Base-by-base conservation (phyloP, 805 yeast species). In the Zygoascus biomembranicola region DNA sequence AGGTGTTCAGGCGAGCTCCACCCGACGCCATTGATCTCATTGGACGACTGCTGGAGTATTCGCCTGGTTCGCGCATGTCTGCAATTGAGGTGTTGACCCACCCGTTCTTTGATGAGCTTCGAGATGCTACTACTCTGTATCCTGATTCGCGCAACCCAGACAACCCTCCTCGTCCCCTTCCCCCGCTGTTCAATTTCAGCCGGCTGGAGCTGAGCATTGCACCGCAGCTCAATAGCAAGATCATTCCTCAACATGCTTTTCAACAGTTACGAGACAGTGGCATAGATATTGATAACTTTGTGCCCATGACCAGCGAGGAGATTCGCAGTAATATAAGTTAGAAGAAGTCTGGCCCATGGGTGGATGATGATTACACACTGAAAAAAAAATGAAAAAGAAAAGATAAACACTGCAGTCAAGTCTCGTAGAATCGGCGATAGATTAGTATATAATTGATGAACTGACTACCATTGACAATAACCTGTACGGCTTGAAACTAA, bases 81-180 rank as follows among this genome's bases (percentile, higher is more conserved):
- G 92, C 98, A 50, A 79, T 84, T 65, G 78, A 85, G 61, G 89
- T 92, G 8, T 73, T 94, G 76, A 81, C 90, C 8, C 97, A 92
- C 73, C 84, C 85, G 26, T 94, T 89, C 69, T 92, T 92, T 67
- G 85, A 88, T 67, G 96, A 90, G 65, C 76, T 92, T 61, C 85
- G 92, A 67, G 77, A 76, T 52, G 75, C 74, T 18, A 59, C 72
- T 56, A 71, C 74, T 10, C 59, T 52, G 49, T 60, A 72, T 48
- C 76, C 76, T n/a, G 72, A 74, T 57, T 70, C 75, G 53, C 61
- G 76, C 37, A 64, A 81, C 62, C 87, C 90, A 3, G 57, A 52
- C 39, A 77, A 82, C 44, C 82, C 81, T 65, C 94, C 68, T 78
- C 88, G 73, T 69, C 87, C 74, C 71, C 83, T 68, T 75, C 96